Evolutionary conservation across 495 filamentous ascomycete genomes (phyloP), one percentile per base, ranked within the genome.

Genomic region (Penicillium simplicissimum): DNA sequence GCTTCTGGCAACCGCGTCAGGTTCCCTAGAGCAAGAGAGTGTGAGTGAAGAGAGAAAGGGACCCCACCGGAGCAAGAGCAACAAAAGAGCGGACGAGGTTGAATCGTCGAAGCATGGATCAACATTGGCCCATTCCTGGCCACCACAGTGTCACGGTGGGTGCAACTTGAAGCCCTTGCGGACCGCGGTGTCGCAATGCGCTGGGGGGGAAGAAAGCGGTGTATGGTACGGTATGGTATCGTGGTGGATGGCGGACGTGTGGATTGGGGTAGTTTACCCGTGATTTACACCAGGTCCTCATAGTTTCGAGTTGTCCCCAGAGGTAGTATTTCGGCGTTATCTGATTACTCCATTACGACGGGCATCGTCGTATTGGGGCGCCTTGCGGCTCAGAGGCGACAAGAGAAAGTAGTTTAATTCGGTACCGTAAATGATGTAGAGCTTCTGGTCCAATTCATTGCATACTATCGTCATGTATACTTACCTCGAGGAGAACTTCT

Each of bases 111-210:
- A 71, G 69, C 71, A 74, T 73, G 75, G 72, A 73, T 73, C 72
- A 78, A 75, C 74, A 71, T 69, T 74, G 72, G 66, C 65, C 65
- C 75, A 75, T 75, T 75, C 72, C 61, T 69, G 57, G 58, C 55
- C 52, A 53, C 35, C 19, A 56, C 31, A 65, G 69, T 71, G 60
- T 67, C 58, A 71, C 67, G 52, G 55, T 34, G 52, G 64, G 60
- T 70, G 67, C 65, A 68, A 68, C 67, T 68, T 60, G 67, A 66
- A 66, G 66, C 59, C 66, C 66, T 71, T 65, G 63, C 66, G n/a
- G n/a, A n/a, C n/a, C n/a, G n/a, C n/a, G 63, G 61, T 69, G 68
- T 66, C 63, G 69, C 67, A 71, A 67, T 63, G 61, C 52, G 19
- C 8, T 31, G 47, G 42, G 47, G 42, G 42, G 43, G 35, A 34